Evolutionary conservation across 768 basidiomycete species (phyloP), one percentile per base, ranked within the genome.

Genomic region (Phylloporus sp.): DNA sequence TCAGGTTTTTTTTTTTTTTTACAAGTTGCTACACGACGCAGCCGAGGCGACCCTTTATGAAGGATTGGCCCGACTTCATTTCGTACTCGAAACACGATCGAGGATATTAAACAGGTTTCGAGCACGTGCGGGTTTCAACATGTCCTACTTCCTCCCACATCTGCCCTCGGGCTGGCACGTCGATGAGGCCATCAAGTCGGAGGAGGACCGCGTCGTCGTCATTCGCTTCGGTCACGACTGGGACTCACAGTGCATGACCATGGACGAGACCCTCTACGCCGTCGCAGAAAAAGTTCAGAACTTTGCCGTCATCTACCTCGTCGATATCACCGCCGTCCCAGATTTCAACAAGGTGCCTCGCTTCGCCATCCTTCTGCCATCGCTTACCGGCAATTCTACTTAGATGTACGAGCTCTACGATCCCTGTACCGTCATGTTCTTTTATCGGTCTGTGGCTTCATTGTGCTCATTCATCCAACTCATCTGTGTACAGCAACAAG

Each of bases 361-460:
- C 26, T 16, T 16, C 15, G 7, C 16, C 22, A 1, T 18, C 11
- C 7, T 10, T 23, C 11, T 24, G 7, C 15, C 3, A 10, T 22
- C 31, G 40, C 45, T 47, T 6, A 42, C 15, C 12, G 18, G 8
- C 24, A 11, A 7, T 2, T 41, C 6, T 57, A n/a, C n/a, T n/a
- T n/a, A 95, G 94, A 98, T 97, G 95, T 98, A 98, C 71, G 97
- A 98, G 69, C 73, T 97, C 69, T 99, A 98, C 67, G 95, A 98
- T 65, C 85, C 90, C 1, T 97, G 93, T 68, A 95, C 95, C 4
- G 89, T 95, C 59, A 97, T 95, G 93, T 95, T 97, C 78, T 95
- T 97, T 76, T 97, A 95, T 72, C 85, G 93, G 93, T 95, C 59
- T 38, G 86, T 63, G 34, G 9, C 29, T 31, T 9, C 10, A 24